Conservation (phyloP, 1,139 yeast genomes). For the Candida sp. region DNA sequence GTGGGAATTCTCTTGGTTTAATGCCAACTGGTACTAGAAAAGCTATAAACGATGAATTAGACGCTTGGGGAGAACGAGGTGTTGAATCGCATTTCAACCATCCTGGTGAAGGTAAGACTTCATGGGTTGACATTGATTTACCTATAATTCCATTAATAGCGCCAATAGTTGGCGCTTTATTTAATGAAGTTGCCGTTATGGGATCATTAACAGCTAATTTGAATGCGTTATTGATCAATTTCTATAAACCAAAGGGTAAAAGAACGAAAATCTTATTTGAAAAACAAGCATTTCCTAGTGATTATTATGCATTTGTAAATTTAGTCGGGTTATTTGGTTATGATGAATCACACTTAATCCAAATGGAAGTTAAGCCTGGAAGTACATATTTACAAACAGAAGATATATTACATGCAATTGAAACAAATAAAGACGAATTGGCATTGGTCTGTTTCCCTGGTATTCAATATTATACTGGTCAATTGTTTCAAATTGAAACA, state of each 20-base stretch:
- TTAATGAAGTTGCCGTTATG: constrained; percentile 80
- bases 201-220: constrained; percentile 82
- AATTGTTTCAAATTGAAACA: constrained; percentile 64
- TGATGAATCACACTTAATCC: constrained; percentile 60
- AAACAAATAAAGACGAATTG: constrained; percentile 55
- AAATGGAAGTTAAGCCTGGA: constrained; percentile 54
- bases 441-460: constrained; percentile 84
- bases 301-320: constrained; percentile 80
- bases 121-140: constrained; percentile 84
- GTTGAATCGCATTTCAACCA: constrained; percentile 86
- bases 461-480: constrained; percentile 91
- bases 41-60: constrained; percentile 64
- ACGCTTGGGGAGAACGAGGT: constrained; percentile 78
- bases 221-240: constrained; percentile 69
- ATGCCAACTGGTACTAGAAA: constrained; percentile 67
- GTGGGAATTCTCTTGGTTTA: constrained; percentile 90
- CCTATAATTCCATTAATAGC: constrained; percentile 71
- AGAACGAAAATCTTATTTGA: constrained; percentile 78
- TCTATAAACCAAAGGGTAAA: constrained; percentile 62
- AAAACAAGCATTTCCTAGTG: constrained; percentile 88
- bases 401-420: constrained; percentile 57
- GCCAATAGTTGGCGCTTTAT: constrained; percentile 70
- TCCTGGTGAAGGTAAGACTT: constrained; percentile 38
- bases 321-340: constrained; percentile 64
- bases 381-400: constrained; percentile 58